Evolutionary conservation across 495 filamentous ascomycete species (phyloP).

Genomic region (Ramalina intermedia): DNA sequence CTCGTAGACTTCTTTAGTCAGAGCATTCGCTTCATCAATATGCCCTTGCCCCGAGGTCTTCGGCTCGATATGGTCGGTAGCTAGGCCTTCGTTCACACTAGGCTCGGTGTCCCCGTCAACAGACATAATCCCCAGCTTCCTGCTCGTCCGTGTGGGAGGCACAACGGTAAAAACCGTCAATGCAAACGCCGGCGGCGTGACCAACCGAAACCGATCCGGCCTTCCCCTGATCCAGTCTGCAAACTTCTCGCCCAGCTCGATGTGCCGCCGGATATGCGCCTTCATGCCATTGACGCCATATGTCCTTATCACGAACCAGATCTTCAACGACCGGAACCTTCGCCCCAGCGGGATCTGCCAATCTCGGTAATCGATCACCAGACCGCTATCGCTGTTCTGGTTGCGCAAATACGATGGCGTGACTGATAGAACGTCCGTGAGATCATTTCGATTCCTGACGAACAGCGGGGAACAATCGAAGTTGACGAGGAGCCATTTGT

Average conservation of each 20-base stretch:
- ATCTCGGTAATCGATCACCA: slow-evolving; percentile 93
- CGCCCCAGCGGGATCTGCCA: slow-evolving; percentile 95
- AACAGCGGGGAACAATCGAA: slow-evolving; percentile 84
- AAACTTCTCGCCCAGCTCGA: slow-evolving; percentile 59
- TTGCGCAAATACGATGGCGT: slow-evolving; percentile 75
- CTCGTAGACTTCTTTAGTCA: slow-evolving; percentile 72
- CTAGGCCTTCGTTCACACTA: slow-evolving; percentile 6
- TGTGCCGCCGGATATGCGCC: slow-evolving; percentile 50
- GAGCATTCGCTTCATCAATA: slow-evolving; percentile 39
- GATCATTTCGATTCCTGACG: slow-evolving; percentile 56
- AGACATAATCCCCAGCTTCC: not conserved
- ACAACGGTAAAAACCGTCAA: slow-evolving; percentile 62
- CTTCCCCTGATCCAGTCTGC: slow-evolving; percentile 39
- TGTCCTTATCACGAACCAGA: slow-evolving; percentile 88
- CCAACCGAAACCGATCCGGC: slow-evolving; percentile 61
- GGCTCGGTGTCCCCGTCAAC: not conserved
- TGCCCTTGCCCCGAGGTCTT: not conserved
- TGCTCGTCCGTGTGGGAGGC: slow-evolving; percentile 13
- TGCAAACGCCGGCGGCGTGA: slow-evolving; percentile 62
- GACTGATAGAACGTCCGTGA: slow-evolving; percentile 68
- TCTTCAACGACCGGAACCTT: slow-evolving; percentile 83
- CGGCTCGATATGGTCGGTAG: not conserved
- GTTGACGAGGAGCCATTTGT: slow-evolving; percentile 94
- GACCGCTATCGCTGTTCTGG: slow-evolving; percentile 59
- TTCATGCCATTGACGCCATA: slow-evolving; percentile 75